Evolutionary conservation across 495 filamentous ascomycete genomes (phyloP).

Genomic region (Astrothelium subdiscretum): DNA sequence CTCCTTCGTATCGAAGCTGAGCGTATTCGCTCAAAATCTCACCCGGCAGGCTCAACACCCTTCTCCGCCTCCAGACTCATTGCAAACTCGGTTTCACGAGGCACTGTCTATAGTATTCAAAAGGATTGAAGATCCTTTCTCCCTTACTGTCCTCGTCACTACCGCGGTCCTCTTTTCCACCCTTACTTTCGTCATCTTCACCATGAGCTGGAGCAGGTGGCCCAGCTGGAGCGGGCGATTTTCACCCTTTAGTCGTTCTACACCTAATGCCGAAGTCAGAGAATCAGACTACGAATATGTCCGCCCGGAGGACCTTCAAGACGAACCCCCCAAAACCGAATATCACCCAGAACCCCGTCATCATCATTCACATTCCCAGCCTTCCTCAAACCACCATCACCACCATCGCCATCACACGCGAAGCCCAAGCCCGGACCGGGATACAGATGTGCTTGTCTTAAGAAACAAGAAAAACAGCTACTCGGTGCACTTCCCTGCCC

Average conservation of each 20-base stretch:
- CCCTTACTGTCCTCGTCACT: neutral
- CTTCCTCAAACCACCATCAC: slow-evolving; percentile 30
- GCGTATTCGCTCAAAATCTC: neutral
- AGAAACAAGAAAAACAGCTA: slow-evolving; percentile 61
- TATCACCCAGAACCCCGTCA: neutral
- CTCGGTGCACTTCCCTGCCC: slow-evolving; percentile 66
- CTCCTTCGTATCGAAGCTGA: neutral
- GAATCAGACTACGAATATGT: slow-evolving; percentile 77
- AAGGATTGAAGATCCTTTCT: neutral
- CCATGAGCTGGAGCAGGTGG: slow-evolving; percentile 56
- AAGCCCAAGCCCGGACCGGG: slow-evolving; percentile 25
- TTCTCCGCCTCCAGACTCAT: too few relatives aligned
- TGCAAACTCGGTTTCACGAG: neutral
- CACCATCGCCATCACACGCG: slow-evolving; percentile 20
- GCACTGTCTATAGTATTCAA: neutral
- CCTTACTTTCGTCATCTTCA: slow-evolving; percentile 35
- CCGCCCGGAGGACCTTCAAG: slow-evolving; percentile 47
- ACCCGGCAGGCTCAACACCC: neutral
- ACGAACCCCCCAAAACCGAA: neutral
- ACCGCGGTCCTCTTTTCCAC: neutral
- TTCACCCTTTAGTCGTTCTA: slow-evolving; percentile 34
- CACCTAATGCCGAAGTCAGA: slow-evolving; percentile 40
- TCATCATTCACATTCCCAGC: neutral
- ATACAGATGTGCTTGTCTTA: slow-evolving; percentile 69
- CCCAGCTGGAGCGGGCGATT: slow-evolving; percentile 38